Evolutionary conservation across 2,329 filamentous ascomycete genomes (phyloP), one percentile per base, ranked within the genome.

Genomic region (Colletotrichum sp.): DNA sequence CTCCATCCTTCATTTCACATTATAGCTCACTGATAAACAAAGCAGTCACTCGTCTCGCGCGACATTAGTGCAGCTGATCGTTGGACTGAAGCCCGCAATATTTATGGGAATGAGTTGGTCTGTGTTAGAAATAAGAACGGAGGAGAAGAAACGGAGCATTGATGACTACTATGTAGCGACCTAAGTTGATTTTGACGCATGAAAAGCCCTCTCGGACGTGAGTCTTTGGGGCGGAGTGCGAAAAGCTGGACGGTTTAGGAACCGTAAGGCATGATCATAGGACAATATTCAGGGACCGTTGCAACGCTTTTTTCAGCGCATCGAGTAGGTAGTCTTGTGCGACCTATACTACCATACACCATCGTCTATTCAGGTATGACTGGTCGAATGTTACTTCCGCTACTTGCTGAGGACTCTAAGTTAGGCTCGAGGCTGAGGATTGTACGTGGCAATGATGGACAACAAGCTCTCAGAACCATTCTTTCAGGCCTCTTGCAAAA

Each of bases 391-490:
- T n/a, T 43, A 10, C 39, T n/a, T 43, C 39, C 4, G 3, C 5
- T 43, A n/a, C 18, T 43, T 43, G 3, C 39, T 2, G 8, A n/a
- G 16, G 39, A 43, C 8, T 0, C 18, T 39, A 8, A 9, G 1
- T 18, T 5, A 39, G 15, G 36, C 36, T 1, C 18, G 0, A n/a
- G 1, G 39, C 39, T 43, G 39, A 18, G 0, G 39, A 43, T 1
- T 2, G 0, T 43, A 10, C 9, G 1, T 1, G 5, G 6, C 18
- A n/a, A 5, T n/a, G 39, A n/a, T 1, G 39, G 39, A n/a, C 9
- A 48, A 10, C 18, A 0, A 22, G 0, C 18, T 12, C 3, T 22
- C 13, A 7, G 10, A 52, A 22, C n/a, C 13, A 22, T 22, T 52
- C 6, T 52, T 7, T 0, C n/a, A 7, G 43, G 2, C n/a, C 43